Base-by-base conservation (phyloP, 352 stramenopile species). In the Phytophthora kernoviae region DNA sequence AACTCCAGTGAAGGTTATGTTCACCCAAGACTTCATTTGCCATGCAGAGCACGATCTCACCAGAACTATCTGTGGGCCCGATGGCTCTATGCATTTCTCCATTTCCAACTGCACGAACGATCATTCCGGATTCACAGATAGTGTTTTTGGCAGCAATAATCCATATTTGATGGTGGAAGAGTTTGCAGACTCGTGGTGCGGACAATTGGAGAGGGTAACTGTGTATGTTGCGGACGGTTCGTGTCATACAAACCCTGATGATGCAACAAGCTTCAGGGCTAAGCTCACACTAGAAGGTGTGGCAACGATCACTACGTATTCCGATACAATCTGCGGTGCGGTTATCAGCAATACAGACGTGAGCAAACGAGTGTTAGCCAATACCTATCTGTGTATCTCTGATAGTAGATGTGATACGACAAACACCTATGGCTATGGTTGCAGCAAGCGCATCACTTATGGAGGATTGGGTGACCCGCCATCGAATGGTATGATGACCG, bases 91-190 rank as follows among this genome's bases (percentile, higher is more conserved):
- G 21, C 36, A 57, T n/a, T 57, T 47, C 37, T 57, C 49, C 18
- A 39, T 47, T 11, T 21, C 36, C 1, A 33, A 27, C 6, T 58
- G 43, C 17, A 55, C 40, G 7, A 49, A 14, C 4, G 33, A 49
- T 24, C 26, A 21, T 37, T 62, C 44, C 4, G 14, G 8, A 4
- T 20, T 48, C 36, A 30, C 17, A 15, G 50, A 36, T 30, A 42
- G 22, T 33, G 30, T 30, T 5, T 49, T 58, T 21, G 39, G 50
- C 14, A 12, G 14, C 15, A 27, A 37, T 11, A 7, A 5, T 21
- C 34, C 34, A 17, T 56, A 62, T 24, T 8, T 62, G 18, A 20
- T 54, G 7, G 41, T 62, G 45, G 44, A 62, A 43, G 34, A 49
- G 22, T 43, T 41, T 26, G 17, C 45, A 12, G 24, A 42, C 10